Evolutionary conservation across 2,329 filamentous ascomycete genomes (phyloP).

Genomic region (Fusarium sp.): DNA sequence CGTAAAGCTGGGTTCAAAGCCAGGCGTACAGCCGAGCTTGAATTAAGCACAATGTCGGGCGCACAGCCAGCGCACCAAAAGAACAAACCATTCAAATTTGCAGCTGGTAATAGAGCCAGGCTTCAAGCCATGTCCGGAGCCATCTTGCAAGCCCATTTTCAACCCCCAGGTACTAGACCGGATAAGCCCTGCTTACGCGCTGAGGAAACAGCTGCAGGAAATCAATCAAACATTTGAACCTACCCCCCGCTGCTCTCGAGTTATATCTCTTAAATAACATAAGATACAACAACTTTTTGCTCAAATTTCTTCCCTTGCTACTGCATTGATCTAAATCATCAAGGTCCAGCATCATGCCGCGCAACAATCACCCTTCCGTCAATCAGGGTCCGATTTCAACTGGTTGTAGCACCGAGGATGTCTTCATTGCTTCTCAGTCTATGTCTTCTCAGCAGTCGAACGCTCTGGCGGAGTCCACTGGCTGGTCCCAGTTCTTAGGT

Average conservation of each 20-base stretch:
- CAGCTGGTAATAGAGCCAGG: background rate
- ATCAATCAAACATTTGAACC: accelerated
- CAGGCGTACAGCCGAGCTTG: background rate
- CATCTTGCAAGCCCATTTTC: background rate
- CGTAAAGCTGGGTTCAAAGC: background rate
- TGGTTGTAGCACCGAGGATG: no score
- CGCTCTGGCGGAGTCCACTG: no score
- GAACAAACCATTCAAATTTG: background rate
- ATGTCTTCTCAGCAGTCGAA: no score
- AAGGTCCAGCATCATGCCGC: no score
- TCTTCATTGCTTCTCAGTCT: no score
- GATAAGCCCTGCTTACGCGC: background rate
- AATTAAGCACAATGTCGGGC: accelerated
- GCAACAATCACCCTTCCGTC: no score
- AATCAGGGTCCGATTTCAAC: no score
- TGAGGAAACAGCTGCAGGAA: accelerated
- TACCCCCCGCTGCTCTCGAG: accelerated
- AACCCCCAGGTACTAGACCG: background rate
- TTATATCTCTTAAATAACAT: no score
- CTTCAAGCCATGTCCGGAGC: background rate
- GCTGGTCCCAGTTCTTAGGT: no score
- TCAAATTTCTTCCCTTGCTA: no score
- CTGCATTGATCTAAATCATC: no score
- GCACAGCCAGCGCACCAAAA: background rate
- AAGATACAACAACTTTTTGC: no score